These are phyloP conservation scores for Eucalyptus cladocalyx DNA, from an alignment of 345 rosid species.

Conservation along the genomic window DNA sequence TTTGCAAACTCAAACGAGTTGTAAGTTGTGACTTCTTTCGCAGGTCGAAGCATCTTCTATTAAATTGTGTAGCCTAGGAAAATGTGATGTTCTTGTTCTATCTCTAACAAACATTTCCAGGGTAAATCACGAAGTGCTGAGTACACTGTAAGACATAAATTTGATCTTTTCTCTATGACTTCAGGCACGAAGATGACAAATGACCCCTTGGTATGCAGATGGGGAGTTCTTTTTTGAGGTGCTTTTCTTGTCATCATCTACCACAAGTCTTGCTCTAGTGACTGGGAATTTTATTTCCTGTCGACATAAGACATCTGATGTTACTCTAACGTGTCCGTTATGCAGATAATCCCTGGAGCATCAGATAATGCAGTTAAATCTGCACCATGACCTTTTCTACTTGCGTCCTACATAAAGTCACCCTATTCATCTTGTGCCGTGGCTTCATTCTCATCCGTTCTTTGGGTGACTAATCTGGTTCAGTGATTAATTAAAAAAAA, in stretches of 20 bases:
- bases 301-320: background rate
- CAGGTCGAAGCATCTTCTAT: background rate
- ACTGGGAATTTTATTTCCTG: background rate
- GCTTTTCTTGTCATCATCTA: background rate
- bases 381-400: background rate
- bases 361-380: background rate
- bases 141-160: background rate
- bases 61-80: background rate
- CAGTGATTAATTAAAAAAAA: background rate
- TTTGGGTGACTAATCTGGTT: background rate
- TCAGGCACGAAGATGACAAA: background rate
- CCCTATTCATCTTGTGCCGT: background rate
- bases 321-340: background rate
- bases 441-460: background rate
- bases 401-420: background rate
- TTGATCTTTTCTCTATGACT: background rate
- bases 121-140: conserved; percentile 11
- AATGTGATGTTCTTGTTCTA: background rate
- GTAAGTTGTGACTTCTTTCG: conserved; percentile 1
- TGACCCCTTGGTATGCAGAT: background rate
- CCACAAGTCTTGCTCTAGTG: background rate
- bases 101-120: background rate
- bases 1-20: background rate
- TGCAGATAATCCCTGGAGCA: background rate
- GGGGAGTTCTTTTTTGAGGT: background rate